phyloP scores from a whole-genome alignment of 257 asterid genomes.

The Osmanthus fragrans region DNA sequence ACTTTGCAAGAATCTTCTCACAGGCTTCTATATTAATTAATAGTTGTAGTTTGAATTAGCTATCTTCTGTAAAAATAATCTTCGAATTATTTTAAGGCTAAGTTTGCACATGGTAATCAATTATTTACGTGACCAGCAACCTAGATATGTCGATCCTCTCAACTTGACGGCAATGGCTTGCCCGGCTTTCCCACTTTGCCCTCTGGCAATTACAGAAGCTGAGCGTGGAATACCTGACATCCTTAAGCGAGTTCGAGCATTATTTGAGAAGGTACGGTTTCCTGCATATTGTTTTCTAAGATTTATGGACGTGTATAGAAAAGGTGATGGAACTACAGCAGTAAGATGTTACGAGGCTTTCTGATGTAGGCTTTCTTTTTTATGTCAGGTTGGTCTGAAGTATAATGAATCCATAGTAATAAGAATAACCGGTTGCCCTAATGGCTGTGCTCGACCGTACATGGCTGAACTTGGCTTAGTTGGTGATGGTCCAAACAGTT shows the following conservation, averaged over 20 bases:
- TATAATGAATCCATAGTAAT: conserved; percentile 78
- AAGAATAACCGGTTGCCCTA: conserved; percentile 97
- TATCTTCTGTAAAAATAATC: background rate
- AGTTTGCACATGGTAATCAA: background rate
- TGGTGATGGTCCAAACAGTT: conserved; percentile 96
- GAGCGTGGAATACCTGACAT: conserved; percentile 95
- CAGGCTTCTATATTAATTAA: background rate
- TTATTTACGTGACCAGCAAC: conserved; percentile 58
- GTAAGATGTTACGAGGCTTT: conserved; percentile 12
- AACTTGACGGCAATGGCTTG: conserved; percentile 96
- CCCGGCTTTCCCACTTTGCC: conserved; percentile 97
- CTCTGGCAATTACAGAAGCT: conserved; percentile 95
- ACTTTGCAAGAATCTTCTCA: background rate
- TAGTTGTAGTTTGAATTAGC: background rate
- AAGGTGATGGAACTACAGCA: background rate
- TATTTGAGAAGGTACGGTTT: conserved; percentile 70
- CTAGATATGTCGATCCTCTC: conserved; percentile 90
- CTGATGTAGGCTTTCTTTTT: background rate
- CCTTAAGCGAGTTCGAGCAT: conserved; percentile 84
- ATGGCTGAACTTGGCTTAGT: conserved; percentile 99
- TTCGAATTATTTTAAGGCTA: background rate
- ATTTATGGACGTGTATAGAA: conserved; percentile 7
- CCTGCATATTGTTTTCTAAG: conserved; percentile 3
- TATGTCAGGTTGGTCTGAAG: conserved; percentile 87
- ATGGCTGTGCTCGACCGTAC: conserved; percentile 98